Evolutionary conservation across 441 rosid species (phyloP).

Genomic region (Hypseocharis bilobata): DNA sequence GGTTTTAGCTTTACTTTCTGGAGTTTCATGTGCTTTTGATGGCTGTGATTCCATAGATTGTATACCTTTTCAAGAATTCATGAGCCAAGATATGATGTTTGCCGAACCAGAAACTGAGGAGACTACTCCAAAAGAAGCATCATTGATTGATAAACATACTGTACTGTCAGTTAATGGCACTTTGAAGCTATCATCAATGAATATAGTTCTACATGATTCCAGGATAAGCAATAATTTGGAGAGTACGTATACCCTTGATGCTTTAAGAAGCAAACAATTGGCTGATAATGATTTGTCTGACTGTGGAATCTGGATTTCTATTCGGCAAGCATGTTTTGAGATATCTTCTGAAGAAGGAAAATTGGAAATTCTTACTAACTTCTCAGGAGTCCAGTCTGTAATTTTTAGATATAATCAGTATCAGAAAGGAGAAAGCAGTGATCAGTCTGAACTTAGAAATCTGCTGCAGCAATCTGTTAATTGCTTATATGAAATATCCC

Average conservation of each 20-base stretch:
- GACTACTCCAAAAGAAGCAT: constrained; percentile 25
- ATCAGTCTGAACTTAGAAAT: constrained; percentile 34
- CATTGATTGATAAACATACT: constrained; percentile 29
- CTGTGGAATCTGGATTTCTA: constrained; percentile 55
- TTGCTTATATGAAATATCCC: constrained; percentile 51
- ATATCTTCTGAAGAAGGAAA: constrained; percentile 46
- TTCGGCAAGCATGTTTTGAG: constrained; percentile 37
- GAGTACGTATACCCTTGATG: constrained; percentile 30
- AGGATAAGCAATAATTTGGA: constrained; percentile 31
- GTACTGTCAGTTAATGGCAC: constrained; percentile 35
- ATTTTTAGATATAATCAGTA: constrained; percentile 46
- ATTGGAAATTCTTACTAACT: constrained; percentile 34
- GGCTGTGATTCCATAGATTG: constrained; percentile 30
- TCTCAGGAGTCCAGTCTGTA: constrained; percentile 40
- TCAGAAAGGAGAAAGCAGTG: constrained; percentile 36
- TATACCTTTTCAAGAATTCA: constrained; percentile 34
- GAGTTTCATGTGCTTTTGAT: constrained; percentile 34
- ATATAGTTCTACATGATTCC: constrained; percentile 55
- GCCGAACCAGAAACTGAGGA: constrained; percentile 34
- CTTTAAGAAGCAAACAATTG: constrained; percentile 24
- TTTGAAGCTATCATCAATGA: constrained; percentile 46
- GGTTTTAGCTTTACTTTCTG: constrained; percentile 43
- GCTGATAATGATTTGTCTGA: constrained; percentile 30
- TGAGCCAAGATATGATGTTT: constrained; percentile 30
- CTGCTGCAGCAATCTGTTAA: constrained; percentile 39